Evolutionary conservation across 164 flowering plant species (phyloP), one percentile per base, ranked within the genome.

Genomic region (Umbellularia californica): DNA sequence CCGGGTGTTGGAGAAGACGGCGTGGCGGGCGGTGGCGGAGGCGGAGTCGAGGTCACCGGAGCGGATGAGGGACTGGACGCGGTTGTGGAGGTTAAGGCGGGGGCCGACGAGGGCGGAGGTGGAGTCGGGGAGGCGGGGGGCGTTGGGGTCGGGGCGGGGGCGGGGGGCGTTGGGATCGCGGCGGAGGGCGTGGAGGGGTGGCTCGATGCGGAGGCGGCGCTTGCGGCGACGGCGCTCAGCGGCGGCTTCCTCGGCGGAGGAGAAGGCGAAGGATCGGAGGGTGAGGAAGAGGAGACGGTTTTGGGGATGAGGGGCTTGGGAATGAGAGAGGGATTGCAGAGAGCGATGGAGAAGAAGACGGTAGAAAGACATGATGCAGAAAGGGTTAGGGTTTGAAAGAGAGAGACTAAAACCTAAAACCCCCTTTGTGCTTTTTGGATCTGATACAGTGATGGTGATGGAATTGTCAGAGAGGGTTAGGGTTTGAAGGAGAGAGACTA

Each of bases 171-270:
- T 12, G 35, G 85, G 84, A 72, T 84, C 84, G 23, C 87, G 87
- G 64, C 92, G 90, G 80, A 90, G 89, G 68, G 94, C 92, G 79
- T 87, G 83, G 70, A 92, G 90, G 4, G 94, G 95, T 1, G 93
- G 95, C 71, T 92, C 94, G 72, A 91, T 87, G 10, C 94, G 89
- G 68, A 85, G 91, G 3, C 89, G 89, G 69, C 96, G 92, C 77
- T 88, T 91, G 9, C 93, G 86, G 65, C 91, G 87, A 68, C 95
- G 91, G 23, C 96, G 88, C 70, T 90, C 96, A 0, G 94, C 93
- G 0, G 94, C 94, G 24, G 94, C 97, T 69, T 92, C 95, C 72
- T 90, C 97, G n/a, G 97, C 92, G 15, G 96, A 86, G 69, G 95
- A 85, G 86, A 88, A 90, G 72, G 92, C 90, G 73, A 77, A 82